These are phyloP conservation scores for Colletotrichum filicis DNA, from an alignment of 2,329 filamentous ascomycete genomes.

Conservation along the genomic window DNA sequence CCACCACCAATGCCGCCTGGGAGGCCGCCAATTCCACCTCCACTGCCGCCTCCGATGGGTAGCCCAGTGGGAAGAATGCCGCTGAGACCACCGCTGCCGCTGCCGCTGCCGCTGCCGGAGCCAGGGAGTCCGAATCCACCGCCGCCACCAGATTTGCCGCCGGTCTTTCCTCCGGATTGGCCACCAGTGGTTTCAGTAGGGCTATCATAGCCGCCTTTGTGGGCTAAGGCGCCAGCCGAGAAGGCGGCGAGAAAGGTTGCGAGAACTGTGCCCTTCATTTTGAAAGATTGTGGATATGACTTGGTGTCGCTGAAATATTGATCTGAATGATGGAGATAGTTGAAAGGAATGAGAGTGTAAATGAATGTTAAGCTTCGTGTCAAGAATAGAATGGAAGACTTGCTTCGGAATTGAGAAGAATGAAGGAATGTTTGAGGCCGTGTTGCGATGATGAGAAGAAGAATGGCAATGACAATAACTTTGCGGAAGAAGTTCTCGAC, in stretches of 20 bases:
- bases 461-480: too few species aligned
- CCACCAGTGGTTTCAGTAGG: neutral
- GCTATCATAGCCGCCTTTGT: neutral
- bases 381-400: neutral
- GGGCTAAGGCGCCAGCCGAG: neutral
- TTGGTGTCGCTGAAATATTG: neutral
- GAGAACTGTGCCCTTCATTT: slow-evolving; percentile 19
- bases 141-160: neutral
- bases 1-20: neutral
- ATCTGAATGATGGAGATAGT: neutral
- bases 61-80: neutral
- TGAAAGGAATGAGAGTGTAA: neutral
- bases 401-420: neutral
- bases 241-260: neutral
- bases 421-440: neutral
- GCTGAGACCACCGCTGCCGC: too few species aligned
- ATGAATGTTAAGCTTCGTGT: neutral
- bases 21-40: neutral
- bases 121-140: neutral
- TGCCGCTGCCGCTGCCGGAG: too few species aligned
- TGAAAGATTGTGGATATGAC: neutral
- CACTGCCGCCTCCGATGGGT: neutral
- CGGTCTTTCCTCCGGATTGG: neutral
- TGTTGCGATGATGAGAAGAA: neutral
- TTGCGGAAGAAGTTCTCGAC: neutral